Conservation (phyloP, 768 basidiomycete genomes). For the Daedaleopsis sinensis region DNA sequence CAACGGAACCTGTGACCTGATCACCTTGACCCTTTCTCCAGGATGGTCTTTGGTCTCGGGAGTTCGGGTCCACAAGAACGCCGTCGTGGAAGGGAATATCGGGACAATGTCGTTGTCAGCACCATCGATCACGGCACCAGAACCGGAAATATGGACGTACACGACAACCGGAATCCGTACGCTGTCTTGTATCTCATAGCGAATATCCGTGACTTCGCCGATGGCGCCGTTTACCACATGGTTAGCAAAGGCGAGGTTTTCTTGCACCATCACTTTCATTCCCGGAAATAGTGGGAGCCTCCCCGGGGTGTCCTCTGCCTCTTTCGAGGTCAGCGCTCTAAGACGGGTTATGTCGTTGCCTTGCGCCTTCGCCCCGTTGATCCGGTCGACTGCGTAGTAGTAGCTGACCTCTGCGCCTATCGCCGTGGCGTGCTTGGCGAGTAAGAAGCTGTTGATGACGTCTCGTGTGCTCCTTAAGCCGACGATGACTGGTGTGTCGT, state of each 20-base stretch:
- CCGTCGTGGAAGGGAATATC: not conserved
- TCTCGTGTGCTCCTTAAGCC: not conserved
- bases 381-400: not conserved
- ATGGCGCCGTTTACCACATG: constrained; percentile 20
- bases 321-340: no score
- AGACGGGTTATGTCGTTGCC: no score
- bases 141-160: not conserved
- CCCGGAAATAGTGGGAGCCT: constrained; percentile 21
- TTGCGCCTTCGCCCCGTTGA: not conserved
- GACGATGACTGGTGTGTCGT: not conserved
- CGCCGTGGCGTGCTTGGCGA: no score
- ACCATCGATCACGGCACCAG: not conserved
- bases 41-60: no score
- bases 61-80: no score
- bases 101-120: not conserved
- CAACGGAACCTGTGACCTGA: constrained; percentile 25
- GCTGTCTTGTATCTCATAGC: no score
- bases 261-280: constrained; percentile 26
- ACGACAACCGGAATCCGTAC: not conserved
- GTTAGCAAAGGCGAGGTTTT: constrained; percentile 17
- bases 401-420: not conserved
- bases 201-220: constrained; percentile 14
- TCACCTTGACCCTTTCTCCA: no score
- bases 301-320: no score
- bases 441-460: constrained; percentile 1